Conservation (phyloP, 768 basidiomycete genomes). For the Daedaleopsis nitida region DNA sequence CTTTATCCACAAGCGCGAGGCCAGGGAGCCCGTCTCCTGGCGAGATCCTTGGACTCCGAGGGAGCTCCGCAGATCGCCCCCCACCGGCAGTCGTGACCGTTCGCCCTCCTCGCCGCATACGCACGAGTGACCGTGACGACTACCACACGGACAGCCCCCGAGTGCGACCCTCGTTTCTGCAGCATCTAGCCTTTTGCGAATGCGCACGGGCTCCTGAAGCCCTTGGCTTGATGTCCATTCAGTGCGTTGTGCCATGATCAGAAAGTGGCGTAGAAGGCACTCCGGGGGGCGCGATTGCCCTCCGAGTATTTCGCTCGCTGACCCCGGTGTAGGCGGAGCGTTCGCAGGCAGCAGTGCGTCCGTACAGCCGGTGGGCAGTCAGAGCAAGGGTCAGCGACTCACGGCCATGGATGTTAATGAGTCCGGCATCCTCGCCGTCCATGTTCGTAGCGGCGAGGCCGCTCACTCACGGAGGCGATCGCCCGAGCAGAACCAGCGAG, state of each 20-base stretch:
- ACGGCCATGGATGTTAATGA: too few species aligned
- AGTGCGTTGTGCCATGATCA: slow-evolving; percentile 9
- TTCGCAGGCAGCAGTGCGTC: slow-evolving; percentile 1
- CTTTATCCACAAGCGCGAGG: not conserved
- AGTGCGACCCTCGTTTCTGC: slow-evolving; percentile 2
- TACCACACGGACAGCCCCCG: slow-evolving; percentile 2
- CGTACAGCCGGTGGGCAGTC: not conserved
- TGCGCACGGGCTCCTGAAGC: not conserved
- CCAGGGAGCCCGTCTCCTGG: not conserved
- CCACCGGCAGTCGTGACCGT: too few species aligned
- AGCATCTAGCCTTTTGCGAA: slow-evolving; percentile 16
- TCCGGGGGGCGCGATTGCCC: not conserved
- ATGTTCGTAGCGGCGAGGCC: not conserved
- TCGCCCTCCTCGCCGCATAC: slow-evolving; percentile 3
- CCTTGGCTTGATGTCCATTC: slow-evolving; percentile 1
- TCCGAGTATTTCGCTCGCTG: not conserved
- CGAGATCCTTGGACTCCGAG: slow-evolving; percentile 19
- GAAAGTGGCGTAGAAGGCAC: slow-evolving; percentile 17
- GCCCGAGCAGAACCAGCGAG: not conserved
- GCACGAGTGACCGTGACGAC: not conserved
- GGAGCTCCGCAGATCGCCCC: slow-evolving; percentile 10
- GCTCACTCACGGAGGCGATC: not conserved
- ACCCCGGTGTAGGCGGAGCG: not conserved
- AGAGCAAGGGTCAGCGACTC: too few species aligned
- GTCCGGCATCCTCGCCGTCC: too few species aligned